Conservation (phyloP, 768 basidiomycete genomes). For the Phylloporus arenicola region DNA sequence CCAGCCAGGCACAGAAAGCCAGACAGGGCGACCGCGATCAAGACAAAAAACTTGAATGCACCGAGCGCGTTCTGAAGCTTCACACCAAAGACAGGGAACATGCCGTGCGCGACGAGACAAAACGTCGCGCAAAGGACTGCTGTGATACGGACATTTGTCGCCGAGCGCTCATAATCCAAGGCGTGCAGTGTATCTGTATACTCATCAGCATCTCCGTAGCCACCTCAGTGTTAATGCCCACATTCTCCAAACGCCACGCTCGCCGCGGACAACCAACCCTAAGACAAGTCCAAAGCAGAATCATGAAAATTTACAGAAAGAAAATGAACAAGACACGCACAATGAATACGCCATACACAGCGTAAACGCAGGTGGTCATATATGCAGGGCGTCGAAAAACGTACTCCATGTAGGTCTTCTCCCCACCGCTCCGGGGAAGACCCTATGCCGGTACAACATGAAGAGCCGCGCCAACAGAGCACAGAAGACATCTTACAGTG, state of each 20-base stretch:
- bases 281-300: not conserved
- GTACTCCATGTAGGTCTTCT: constrained; percentile 73
- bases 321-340: constrained; percentile 33
- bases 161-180: constrained; percentile 40
- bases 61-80: constrained; percentile 62
- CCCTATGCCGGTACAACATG: constrained; percentile 36
- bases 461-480: not conserved
- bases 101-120: constrained; percentile 53
- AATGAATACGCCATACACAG: constrained; percentile 51
- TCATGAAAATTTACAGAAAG: not conserved
- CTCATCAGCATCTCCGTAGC: not conserved
- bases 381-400: constrained; percentile 61
- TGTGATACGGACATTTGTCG: constrained; percentile 44
- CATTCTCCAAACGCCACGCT: constrained; percentile 73
- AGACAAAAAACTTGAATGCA: constrained; percentile 52
- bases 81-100: constrained; percentile 48
- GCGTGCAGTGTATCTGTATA: constrained; percentile 56
- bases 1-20: constrained; percentile 50
- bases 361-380: constrained; percentile 54
- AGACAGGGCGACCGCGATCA: constrained; percentile 45
- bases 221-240: constrained; percentile 21
- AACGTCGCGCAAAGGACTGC: constrained; percentile 55
- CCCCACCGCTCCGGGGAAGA: constrained; percentile 65
- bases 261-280: constrained; percentile 58
- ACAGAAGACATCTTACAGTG: constrained; percentile 40